Evolutionary conservation across 148 eudicot genomes (phyloP).

Genomic region (Tetragonia tetragonoides): DNA sequence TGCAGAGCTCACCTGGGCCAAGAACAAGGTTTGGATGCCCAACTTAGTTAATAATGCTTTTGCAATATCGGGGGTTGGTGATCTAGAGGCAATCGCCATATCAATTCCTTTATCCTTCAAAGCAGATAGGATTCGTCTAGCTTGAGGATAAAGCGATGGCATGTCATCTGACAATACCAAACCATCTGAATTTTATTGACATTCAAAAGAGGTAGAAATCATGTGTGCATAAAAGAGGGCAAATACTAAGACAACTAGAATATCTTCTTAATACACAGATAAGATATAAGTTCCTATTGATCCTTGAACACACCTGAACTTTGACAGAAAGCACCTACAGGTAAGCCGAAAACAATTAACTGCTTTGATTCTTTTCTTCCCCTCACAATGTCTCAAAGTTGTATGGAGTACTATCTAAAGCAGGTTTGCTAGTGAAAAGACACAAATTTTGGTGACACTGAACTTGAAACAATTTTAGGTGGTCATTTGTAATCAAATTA

Average conservation of each 20-base stretch:
- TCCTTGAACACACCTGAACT: no score
- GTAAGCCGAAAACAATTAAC: no score
- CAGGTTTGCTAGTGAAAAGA: no score
- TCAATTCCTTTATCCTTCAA: conserved; percentile 22
- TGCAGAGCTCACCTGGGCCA: background rate
- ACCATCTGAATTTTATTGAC: background rate
- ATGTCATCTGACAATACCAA: conserved; percentile 8
- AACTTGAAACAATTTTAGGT: no score
- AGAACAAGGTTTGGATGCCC: conserved; percentile 8
- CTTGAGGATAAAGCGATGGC: conserved; percentile 18
- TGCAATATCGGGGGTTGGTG: conserved; percentile 18
- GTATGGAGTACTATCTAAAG: no score
- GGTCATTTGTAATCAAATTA: no score
- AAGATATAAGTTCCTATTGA: no score
- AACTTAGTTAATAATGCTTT: conserved; percentile 15
- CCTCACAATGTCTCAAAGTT: no score
- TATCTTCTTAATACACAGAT: no score
- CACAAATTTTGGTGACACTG: no score
- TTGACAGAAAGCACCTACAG: no score
- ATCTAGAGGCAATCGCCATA: conserved; percentile 24
- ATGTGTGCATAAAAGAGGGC: background rate
- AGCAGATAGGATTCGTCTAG: conserved; percentile 21
- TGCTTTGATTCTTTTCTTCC: no score
- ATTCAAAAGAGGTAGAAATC: background rate
- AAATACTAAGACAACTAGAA: background rate